Evolutionary conservation across 129 eudicot species (phyloP).

Genomic region (Mikania micrantha): DNA sequence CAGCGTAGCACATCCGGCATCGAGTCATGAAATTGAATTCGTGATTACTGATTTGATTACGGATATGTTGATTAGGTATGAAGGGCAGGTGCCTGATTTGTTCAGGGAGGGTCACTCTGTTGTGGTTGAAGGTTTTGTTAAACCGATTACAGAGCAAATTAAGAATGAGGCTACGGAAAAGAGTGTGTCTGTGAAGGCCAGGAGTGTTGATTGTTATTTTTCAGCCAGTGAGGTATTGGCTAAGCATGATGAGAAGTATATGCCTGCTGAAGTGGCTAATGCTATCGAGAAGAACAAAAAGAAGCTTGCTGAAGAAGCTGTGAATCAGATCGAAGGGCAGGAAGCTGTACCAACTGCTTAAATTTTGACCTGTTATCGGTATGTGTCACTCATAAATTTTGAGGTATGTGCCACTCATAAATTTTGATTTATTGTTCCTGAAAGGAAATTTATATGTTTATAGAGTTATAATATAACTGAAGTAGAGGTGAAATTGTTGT

Average conservation of each 20-base stretch:
- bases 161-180: slow-evolving; percentile 24
- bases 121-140: slow-evolving; percentile 90
- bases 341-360: slow-evolving; percentile 19
- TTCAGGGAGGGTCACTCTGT: slow-evolving; percentile 93
- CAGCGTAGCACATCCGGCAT: slow-evolving; percentile 50
- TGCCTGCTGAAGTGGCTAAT: slow-evolving; percentile 83
- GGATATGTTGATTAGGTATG: slow-evolving; percentile 68
- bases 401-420: not conserved
- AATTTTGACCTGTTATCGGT: slow-evolving; percentile 11
- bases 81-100: slow-evolving; percentile 87
- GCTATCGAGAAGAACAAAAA: slow-evolving; percentile 89
- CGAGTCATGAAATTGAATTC: slow-evolving; percentile 64
- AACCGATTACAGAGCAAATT: slow-evolving; percentile 49
- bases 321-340: slow-evolving; percentile 8
- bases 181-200: slow-evolving; percentile 57
- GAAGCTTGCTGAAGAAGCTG: slow-evolving; percentile 34
- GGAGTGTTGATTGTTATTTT: slow-evolving; percentile 71
- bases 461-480: slow-evolving; percentile 6
- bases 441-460: slow-evolving; percentile 11
- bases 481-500: slow-evolving; percentile 28
- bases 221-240: slow-evolving; percentile 88
- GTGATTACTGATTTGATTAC: slow-evolving; percentile 84
- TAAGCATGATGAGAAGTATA: slow-evolving; percentile 97
- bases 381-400: slow-evolving; percentile 15
- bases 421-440: slow-evolving; percentile 11